Conservation (phyloP, 2,329 filamentous ascomycete genomes). For the Chrysosporium keratinophilum region DNA sequence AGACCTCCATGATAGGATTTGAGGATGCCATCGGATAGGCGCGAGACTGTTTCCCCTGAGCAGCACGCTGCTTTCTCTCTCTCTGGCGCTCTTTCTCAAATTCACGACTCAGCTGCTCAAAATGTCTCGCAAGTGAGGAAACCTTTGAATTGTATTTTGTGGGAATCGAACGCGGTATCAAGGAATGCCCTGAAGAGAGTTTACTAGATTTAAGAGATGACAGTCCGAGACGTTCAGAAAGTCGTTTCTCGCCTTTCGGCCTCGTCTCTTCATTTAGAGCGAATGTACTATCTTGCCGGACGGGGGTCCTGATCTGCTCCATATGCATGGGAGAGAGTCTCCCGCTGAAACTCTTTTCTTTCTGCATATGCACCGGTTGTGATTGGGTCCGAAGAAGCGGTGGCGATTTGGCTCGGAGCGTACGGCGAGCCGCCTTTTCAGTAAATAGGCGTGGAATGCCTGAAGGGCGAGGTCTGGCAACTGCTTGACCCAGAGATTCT, state of each 20-base stretch:
- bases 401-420: slow-evolving; percentile 34
- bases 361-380: slow-evolving; percentile 35
- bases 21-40: slow-evolving; percentile 84
- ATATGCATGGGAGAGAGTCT: not conserved
- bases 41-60: slow-evolving; percentile 63
- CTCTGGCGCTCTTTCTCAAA: slow-evolving; percentile 90
- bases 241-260: slow-evolving; percentile 55
- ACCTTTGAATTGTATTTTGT: slow-evolving; percentile 63
- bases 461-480: slow-evolving; percentile 23
- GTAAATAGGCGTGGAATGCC: slow-evolving; percentile 29
- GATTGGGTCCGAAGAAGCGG: slow-evolving; percentile 43
- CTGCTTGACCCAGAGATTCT: not conserved
- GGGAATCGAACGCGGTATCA: slow-evolving; percentile 79
- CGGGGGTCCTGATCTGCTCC: not conserved
- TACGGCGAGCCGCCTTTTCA: slow-evolving; percentile 30
- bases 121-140: slow-evolving; percentile 85
- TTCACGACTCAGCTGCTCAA: slow-evolving; percentile 90
- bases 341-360: slow-evolving; percentile 12
- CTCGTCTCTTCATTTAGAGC: slow-evolving; percentile 13
- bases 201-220: slow-evolving; percentile 52
- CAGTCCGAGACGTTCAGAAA: slow-evolving; percentile 62
- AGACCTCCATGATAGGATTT: slow-evolving; percentile 93
- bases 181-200: slow-evolving; percentile 47
- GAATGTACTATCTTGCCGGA: not conserved
- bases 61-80: slow-evolving; percentile 67